Evolutionary conservation across 768 basidiomycete genomes (phyloP), one percentile per base, ranked within the genome.

Genomic region (Chlorophyllum brunneum): DNA sequence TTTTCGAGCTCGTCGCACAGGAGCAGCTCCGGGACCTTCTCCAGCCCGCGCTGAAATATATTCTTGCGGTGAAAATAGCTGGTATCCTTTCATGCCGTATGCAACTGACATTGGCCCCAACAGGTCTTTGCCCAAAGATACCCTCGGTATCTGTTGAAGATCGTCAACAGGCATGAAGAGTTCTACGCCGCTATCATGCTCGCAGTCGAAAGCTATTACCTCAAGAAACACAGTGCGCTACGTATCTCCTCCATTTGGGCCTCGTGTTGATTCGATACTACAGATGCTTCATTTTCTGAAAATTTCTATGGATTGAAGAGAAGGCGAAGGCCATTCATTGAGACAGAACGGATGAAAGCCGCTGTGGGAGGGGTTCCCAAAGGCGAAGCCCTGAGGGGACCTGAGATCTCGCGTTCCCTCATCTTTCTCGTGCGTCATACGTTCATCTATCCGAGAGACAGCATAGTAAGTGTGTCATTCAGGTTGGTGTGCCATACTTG

Each of bases 101-200:
- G 42, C n/a, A 27, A 8, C 24, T 33, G 52, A 33, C 29, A 20
- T 43, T 20, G 5, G 23, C 24, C 4, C 13, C 22, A 20, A 13
- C 47, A 97, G 95, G 88, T 95, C 53, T 91, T 98, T 61, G 93
- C 97, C 2, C 94, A 98, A 73, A 78, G 86, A 51, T 88, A 98
- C 65, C 97, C 97, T 5, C 81, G 97, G 49, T 95, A 98, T 67
- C 79, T 98, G 26, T 70, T 99, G 37, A 84, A 86, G 15, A 76
- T 98, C 48, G 91, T 97, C 13, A 98, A 98, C 67, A 75, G 83
- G 27, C 97, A 99, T 73, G 97, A 99, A 66, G 95, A 98, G 66
- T 92, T 97, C 67, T 98, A 97, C 61, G 90, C 94, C 1, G 58
- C 79, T 11, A 75, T 95, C 56, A 91, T 98, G 86, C 70, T 95